Percentiles rank a stretch among this genome's conserved stretches.
Conservation (phyloP, 2,329 filamentous ascomycete genomes). For the Pleurostoma richardsiae region DNA sequence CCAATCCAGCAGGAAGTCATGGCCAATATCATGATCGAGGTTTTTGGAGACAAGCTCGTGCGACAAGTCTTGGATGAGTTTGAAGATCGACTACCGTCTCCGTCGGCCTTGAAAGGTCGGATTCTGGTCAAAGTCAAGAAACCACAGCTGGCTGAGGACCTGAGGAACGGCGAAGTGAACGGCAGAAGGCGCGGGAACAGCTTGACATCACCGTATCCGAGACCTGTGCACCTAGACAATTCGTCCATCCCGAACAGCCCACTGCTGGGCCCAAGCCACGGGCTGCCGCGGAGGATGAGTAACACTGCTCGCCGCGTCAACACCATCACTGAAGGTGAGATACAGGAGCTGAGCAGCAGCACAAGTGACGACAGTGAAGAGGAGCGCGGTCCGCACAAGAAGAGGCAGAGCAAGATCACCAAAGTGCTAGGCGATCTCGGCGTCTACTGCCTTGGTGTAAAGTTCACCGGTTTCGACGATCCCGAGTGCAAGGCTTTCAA, state of each 20-base stretch:
- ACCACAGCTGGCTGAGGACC: constrained; percentile 51
- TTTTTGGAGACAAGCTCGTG: constrained; percentile 77
- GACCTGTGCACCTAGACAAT: constrained; percentile 57
- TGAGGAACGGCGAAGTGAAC: constrained; percentile 32
- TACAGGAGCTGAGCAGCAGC: constrained; percentile 57
- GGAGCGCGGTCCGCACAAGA: constrained; percentile 44
- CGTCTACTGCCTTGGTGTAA: constrained; percentile 69
- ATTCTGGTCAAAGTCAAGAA: constrained; percentile 96
- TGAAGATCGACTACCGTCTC: constrained; percentile 69
- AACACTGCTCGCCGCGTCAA: constrained; percentile 50
- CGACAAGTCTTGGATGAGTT: constrained; percentile 68
- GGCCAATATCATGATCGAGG: constrained; percentile 82
- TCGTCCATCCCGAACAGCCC: constrained; percentile 50
- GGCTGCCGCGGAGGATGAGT: constrained; percentile 39
- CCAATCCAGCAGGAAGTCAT: constrained; percentile 78
- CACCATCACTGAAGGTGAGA: constrained; percentile 53
- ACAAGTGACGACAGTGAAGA: constrained; percentile 73
- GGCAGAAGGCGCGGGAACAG: constrained; percentile 60
- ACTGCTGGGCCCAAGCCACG: constrained; percentile 45
- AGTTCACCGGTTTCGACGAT: constrained; percentile 75
- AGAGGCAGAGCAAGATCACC: constrained; percentile 77
- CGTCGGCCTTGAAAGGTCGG: constrained; percentile 75
- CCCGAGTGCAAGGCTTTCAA: constrained; percentile 82
- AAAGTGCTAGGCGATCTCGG: constrained; percentile 79
- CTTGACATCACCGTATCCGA: constrained; percentile 70